A percentile compares a stretch with the other conserved stretches of the same genome.
These are phyloP conservation scores for Plenodomus tracheiphilus DNA, from an alignment of 2,329 filamentous ascomycete species.

Conservation along the genomic window DNA sequence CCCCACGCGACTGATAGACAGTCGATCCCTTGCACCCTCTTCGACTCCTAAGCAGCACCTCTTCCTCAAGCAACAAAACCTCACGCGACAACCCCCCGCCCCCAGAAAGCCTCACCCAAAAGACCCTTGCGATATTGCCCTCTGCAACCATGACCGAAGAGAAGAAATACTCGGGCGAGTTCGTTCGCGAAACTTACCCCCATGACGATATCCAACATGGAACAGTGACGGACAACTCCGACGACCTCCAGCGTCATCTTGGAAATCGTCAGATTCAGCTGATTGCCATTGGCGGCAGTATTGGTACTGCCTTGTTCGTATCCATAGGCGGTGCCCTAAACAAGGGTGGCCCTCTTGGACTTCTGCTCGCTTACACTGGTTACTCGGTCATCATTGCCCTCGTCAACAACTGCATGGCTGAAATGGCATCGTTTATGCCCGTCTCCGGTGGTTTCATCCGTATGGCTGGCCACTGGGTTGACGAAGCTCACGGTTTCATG, in stretches of 20 bases:
- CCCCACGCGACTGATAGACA: slow-evolving; percentile 14
- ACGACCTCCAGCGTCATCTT: slow-evolving; percentile 45
- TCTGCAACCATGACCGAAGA: slow-evolving; percentile 35
- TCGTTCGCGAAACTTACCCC: slow-evolving; percentile 28
- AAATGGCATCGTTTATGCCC: slow-evolving; percentile 67
- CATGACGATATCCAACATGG: slow-evolving; percentile 34
- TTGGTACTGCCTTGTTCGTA: slow-evolving; percentile 59
- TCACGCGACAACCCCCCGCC: slow-evolving; percentile 11
- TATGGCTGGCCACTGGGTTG: slow-evolving; percentile 66
- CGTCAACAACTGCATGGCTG: slow-evolving; percentile 67
- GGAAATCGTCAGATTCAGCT: slow-evolving; percentile 47
- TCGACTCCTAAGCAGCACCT: slow-evolving; percentile 20
- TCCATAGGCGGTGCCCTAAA: slow-evolving; percentile 62
- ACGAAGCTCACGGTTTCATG: slow-evolving; percentile 66
- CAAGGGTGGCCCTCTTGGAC: slow-evolving; percentile 54
- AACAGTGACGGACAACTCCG: slow-evolving; percentile 37
- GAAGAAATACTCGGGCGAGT: slow-evolving; percentile 39
- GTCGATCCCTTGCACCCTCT: slow-evolving; percentile 9
- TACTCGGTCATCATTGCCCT: slow-evolving; percentile 61
- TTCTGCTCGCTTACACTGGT: slow-evolving; percentile 63
- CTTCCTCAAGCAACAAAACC: slow-evolving; percentile 18
- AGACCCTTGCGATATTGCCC: slow-evolving; percentile 5
- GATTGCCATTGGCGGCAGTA: slow-evolving; percentile 47
- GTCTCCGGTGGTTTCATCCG: slow-evolving; percentile 67
- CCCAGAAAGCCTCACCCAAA: slow-evolving; percentile 17